Conservation (phyloP, 2,329 filamentous ascomycete genomes). For the Colletotrichum cereale region DNA sequence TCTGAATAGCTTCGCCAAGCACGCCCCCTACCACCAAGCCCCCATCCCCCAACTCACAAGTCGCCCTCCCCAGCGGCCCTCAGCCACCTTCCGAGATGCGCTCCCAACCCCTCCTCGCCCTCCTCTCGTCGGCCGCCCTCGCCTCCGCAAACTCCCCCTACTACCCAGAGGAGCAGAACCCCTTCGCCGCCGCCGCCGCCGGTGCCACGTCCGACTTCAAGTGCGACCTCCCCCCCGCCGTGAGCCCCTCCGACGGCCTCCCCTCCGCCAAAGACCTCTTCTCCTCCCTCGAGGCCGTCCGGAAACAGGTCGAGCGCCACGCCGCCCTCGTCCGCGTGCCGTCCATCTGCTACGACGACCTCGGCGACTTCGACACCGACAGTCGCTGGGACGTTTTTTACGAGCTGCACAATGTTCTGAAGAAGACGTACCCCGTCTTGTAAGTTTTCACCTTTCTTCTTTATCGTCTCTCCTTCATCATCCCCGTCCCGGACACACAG, state of each 20-base stretch:
- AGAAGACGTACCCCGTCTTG: slow-evolving; percentile 62
- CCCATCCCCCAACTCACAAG: not conserved
- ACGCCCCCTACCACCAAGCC: not conserved
- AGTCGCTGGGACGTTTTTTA: slow-evolving; percentile 67
- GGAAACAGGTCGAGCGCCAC: slow-evolving; percentile 61
- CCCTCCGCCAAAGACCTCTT: slow-evolving; percentile 50
- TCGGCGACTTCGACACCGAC: slow-evolving; percentile 66
- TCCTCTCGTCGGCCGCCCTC: slow-evolving; percentile 4
- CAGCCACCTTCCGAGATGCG: slow-evolving; percentile 17
- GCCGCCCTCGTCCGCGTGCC: slow-evolving; percentile 68
- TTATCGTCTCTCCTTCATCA: too few relatives aligned
- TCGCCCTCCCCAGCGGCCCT: not conserved
- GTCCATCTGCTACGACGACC: slow-evolving; percentile 68
- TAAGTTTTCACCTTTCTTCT: slow-evolving; percentile 48
- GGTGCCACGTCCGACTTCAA: slow-evolving; percentile 40
- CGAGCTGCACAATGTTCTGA: slow-evolving; percentile 61
- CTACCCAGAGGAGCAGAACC: not conserved
- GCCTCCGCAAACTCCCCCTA: slow-evolving; percentile 4
- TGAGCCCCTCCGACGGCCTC: slow-evolving; percentile 51
- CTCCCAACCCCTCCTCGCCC: slow-evolving; percentile 5
- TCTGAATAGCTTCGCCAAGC: not conserved
- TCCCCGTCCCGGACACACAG: not conserved
- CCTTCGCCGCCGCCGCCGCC: not conserved
- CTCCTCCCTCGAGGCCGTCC: slow-evolving; percentile 49
- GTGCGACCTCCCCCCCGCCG: slow-evolving; percentile 51